These are phyloP conservation scores for Abrus precatorius DNA, from an alignment of 306 rosid genomes.

Conservation along the genomic window DNA sequence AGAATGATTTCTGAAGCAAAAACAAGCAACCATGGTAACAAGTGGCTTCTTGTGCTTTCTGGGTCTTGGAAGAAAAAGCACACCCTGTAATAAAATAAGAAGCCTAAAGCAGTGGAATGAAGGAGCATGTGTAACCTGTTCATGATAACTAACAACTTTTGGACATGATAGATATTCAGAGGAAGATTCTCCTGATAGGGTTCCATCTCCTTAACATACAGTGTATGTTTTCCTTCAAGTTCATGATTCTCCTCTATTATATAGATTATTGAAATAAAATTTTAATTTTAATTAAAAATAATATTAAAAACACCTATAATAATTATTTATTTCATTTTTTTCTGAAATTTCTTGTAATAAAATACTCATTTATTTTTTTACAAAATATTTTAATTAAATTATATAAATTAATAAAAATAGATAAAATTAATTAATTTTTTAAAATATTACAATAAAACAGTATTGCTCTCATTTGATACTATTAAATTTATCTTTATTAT, in stretches of 20 bases:
- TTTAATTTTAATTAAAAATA: too few relatives aligned
- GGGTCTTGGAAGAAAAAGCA: conserved; percentile 49
- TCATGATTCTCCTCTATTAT: not conserved
- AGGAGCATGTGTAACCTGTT: conserved; percentile 62
- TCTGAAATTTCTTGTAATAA: not conserved
- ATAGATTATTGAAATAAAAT: too few relatives aligned
- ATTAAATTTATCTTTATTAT: too few relatives aligned
- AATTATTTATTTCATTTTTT: not conserved
- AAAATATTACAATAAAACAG: too few relatives aligned
- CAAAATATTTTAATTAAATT: too few relatives aligned
- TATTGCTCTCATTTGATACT: too few relatives aligned
- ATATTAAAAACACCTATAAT: too few relatives aligned
- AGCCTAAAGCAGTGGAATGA: conserved; percentile 60
- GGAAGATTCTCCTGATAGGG: conserved; percentile 35
- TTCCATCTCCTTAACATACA: conserved; percentile 50
- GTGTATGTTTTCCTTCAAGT: not conserved
- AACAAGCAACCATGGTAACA: conserved; percentile 63
- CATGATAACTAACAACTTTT: conserved; percentile 44
- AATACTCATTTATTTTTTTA: not conserved
- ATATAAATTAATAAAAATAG: too few relatives aligned
- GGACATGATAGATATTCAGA: conserved; percentile 63
- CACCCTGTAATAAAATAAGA: conserved; percentile 65
- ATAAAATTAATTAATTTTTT: too few relatives aligned
- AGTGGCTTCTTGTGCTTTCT: conserved; percentile 38
- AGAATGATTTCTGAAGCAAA: conserved; percentile 68